phyloP scores from a whole-genome alignment of 768 basidiomycete species.

The Boletus eberwhitei region DNA sequence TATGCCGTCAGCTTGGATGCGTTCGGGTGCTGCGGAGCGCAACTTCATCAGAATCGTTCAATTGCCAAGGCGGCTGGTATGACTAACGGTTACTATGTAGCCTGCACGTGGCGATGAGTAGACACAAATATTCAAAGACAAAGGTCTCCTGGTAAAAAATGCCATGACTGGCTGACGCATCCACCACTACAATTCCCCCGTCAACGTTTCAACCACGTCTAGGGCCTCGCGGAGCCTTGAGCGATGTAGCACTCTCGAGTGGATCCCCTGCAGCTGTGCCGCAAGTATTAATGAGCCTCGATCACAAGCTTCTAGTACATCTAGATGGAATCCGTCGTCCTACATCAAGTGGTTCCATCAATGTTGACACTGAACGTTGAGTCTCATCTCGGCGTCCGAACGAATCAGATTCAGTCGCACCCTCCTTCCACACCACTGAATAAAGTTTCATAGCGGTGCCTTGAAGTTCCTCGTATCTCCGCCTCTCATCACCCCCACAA shows the following conservation, averaged over 20 bases:
- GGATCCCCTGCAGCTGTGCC: slow-evolving; percentile 9
- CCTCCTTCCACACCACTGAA: slow-evolving; percentile 1
- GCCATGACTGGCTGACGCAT: neutral
- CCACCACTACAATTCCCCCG: neutral
- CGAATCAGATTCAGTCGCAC: slow-evolving; percentile 14
- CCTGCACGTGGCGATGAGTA: slow-evolving; percentile 3
- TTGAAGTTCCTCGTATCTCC: slow-evolving; percentile 15
- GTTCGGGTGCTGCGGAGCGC: slow-evolving; percentile 4
- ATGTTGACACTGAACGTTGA: neutral
- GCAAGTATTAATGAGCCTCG: slow-evolving; percentile 13
- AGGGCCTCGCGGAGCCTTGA: slow-evolving; percentile 5
- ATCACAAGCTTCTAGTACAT: slow-evolving; percentile 18
- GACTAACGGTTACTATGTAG: slow-evolving; percentile 7
- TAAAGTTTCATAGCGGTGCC: slow-evolving; percentile 24
- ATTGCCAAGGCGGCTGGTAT: neutral
- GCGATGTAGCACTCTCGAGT: neutral
- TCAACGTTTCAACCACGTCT: neutral
- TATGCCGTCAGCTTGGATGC: neutral
- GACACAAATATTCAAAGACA: neutral
- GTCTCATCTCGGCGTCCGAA: slow-evolving; percentile 27
- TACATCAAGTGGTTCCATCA: slow-evolving; percentile 6
- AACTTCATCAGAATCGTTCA: neutral
- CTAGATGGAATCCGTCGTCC: slow-evolving; percentile 9
- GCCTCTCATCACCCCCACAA: slow-evolving; percentile 23
- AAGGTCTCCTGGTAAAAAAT: neutral